Evolutionary conservation across 2,329 filamentous ascomycete species (phyloP).

Genomic region (Blastomyces emzantsi): DNA sequence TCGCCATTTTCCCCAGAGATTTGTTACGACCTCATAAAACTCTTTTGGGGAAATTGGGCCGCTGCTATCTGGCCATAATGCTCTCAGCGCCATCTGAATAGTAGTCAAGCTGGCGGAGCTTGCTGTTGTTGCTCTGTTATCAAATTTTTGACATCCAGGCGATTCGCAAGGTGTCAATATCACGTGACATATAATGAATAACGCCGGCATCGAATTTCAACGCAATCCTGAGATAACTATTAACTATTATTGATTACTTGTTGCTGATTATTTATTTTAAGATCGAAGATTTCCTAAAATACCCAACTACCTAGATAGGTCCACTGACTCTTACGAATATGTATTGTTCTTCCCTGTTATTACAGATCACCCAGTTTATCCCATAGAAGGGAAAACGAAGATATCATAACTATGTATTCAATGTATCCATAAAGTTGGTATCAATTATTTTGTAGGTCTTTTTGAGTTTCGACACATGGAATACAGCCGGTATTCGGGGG

Average conservation of each 20-base stretch:
- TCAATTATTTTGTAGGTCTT: not conserved
- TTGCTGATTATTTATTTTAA: not conserved
- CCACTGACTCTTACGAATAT: not conserved
- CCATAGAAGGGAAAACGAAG: not conserved
- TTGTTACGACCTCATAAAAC: conserved; percentile 43
- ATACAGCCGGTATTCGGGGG: not conserved
- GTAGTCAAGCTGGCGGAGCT: not conserved
- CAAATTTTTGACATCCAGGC: not conserved
- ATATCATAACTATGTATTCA: not conserved
- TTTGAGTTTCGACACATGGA: not conserved
- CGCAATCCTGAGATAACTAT: too few species aligned
- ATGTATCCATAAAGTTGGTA: not conserved
- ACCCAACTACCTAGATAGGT: not conserved
- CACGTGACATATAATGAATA: not conserved
- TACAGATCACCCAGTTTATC: not conserved
- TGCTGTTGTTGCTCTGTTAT: not conserved
- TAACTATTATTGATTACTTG: not conserved
- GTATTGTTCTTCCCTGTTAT: not conserved
- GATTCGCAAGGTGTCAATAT: not conserved
- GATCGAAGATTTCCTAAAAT: not conserved
- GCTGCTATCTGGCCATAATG: conserved; percentile 5
- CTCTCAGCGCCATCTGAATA: conserved; percentile 6
- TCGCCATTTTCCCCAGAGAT: conserved; percentile 28
- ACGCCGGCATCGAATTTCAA: not conserved
- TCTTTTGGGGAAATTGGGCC: conserved; percentile 33